Percentiles rank a stretch among this genome's conserved stretches.
Conservation (phyloP, 1,284 basidiomycete species). For the Golubevia pallescens region DNA sequence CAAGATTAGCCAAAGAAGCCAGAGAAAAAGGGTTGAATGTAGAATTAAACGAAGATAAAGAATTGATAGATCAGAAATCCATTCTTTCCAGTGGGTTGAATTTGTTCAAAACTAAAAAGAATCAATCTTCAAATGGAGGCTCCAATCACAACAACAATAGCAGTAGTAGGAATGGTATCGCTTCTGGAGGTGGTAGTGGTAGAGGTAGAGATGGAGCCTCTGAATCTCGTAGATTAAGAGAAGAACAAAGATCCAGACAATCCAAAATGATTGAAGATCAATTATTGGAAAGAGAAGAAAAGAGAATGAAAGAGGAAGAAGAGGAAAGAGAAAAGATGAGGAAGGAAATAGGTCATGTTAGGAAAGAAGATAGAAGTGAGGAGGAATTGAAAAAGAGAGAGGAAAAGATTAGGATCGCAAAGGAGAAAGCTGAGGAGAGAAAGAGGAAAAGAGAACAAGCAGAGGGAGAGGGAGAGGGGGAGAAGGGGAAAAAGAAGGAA, state of each 20-base stretch:
- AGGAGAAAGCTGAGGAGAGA: slow-evolving; percentile 31
- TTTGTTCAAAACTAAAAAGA: slow-evolving; percentile 18
- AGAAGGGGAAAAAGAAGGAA: not conserved
- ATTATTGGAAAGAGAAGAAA: not conserved
- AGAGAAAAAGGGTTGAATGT: slow-evolving; percentile 35
- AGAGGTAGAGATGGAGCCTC: not conserved
- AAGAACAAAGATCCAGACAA: not conserved
- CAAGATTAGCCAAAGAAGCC: slow-evolving; percentile 30
- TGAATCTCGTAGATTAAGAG: not conserved
- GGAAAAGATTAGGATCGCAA: slow-evolving; percentile 20
- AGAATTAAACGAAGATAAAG: slow-evolving; percentile 56
- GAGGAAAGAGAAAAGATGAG: too few relatives aligned
- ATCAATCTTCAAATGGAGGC: not conserved
- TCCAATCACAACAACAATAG: not conserved
- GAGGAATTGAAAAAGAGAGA: too few relatives aligned
- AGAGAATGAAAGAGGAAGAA: too few relatives aligned
- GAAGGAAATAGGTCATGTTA: not conserved
- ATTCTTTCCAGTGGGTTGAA: slow-evolving; percentile 52
- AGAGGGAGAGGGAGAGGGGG: too few relatives aligned
- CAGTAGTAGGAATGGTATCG: not conserved
- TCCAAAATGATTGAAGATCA: not conserved
- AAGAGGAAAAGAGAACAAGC: slow-evolving; percentile 17
- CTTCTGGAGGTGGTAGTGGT: not conserved
- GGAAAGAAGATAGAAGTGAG: slow-evolving; percentile 25
- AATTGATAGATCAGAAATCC: slow-evolving; percentile 53